Evolutionary conservation across 768 basidiomycete genomes (phyloP), one percentile per base, ranked within the genome.

Genomic region (Lactifluus subvellereus): DNA sequence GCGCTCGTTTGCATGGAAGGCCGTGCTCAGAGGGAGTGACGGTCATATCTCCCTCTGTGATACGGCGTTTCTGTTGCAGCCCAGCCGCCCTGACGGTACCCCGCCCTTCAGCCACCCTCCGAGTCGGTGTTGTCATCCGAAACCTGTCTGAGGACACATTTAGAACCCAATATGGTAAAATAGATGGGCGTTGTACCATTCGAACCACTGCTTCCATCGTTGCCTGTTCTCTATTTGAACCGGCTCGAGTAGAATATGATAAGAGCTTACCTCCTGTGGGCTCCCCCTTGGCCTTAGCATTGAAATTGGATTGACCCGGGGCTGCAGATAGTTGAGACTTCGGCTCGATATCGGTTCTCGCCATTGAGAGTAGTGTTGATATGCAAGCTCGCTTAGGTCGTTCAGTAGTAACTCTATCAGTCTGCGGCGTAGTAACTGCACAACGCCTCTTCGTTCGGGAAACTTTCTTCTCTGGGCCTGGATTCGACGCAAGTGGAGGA

Each of bases 1-100:
- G 62, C 48, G 52, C 38, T 49, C 62, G 57, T 32, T 63, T 63
- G 18, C 37, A 52, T 27, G 52, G 57, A 35, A 11, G 45, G 16
- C 37, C 45, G 32, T 48, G n/a, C 5, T 32, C 40, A n/a, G 57
- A 20, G 32, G 37, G 40, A 42, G 50, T 27, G 20, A 33, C 32
- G 20, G 27, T 32, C n/a, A 54, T 18, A n/a, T 54, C 45, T 32
- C 20, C 37, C 30, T 59, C 57, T 8, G n/a, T 33, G 16, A 32
- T 37, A 18, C 18, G 57, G 57, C 32, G 47, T 27, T 63, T 59
- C 20, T 32, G 32, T 49, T 9, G 53, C 38, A 11, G 7, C 27
- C 52, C 10, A 14, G 27, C 43, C 35, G 14, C 33, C 11, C 14
- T 40, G n/a, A 42, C 32, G 14, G 16, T 7, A 16, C 27, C 20